Base-by-base conservation (phyloP, 164 flowering plant species). In the Brasenia schreberi region DNA sequence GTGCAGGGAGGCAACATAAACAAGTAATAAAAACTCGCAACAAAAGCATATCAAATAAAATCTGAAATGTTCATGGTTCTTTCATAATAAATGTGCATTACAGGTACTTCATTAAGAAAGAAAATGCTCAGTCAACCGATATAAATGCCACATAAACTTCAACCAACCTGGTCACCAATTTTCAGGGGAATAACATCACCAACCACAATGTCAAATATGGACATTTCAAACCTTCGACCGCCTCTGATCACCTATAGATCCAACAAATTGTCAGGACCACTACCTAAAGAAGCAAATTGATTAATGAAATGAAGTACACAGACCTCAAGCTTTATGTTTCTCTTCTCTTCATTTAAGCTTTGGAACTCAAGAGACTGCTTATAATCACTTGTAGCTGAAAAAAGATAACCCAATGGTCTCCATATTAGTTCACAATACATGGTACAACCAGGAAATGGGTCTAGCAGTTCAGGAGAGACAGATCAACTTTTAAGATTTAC, bases 171-270 rank as follows among this genome's bases (percentile, higher is more conserved):
- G 72, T 95, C 90, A 56, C 97, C 99, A 72, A 95, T 95, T 74
- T 92, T 89, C 39, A 95, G 88, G 52, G 97, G 96, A 12, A 95
- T 61, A 70, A 92, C 86, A 81, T 95, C 99, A 59, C 99, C 97
- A 72, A 92, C 97, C 77, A 92, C 99, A 69, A 95, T 60, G 67
- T 95, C 99, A 80, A 84, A 95, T 74, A 95, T 92, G 69, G 99
- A 95, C 63, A 88, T 71, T 59, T 81, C 79, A 65, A 85, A 71
- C 76, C 99, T 81, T 79, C 88, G 80, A 23, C 99, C 97, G 65
- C 89, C 92, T 81, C 97, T 81, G 18, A 87, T 71, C 19, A 88
- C 96, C 97, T 94, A 67, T 63, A 17, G 18, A 52, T 62, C 52
- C 33, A 59, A 33, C 16, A 61, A 6, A 14, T 49, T 49, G 5